Base-by-base conservation (phyloP, 176 grass and related monocot species). In the Carex pumila region DNA sequence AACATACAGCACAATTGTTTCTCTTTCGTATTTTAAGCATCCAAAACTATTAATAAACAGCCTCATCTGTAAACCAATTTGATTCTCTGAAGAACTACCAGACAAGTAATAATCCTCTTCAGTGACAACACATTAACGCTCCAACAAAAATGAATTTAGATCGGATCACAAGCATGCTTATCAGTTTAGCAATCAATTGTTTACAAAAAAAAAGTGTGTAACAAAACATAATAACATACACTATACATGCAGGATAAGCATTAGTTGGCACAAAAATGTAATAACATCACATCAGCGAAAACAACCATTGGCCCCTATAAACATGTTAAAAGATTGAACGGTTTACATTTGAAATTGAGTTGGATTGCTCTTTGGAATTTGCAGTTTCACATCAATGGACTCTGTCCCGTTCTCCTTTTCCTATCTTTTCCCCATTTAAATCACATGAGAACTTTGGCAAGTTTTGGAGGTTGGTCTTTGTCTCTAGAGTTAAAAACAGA, bases 371-470 rank as follows among this genome's bases (percentile, higher is more conserved):
- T 54, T 54, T 31, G 13, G 71, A 54, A 7, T 47, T 22, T 75
- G 12, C 21, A 53, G 71, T 52, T 75, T 75, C 68, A 25, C 25
- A 25, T 25, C 25, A 47, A 45, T 3, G 67, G 37, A 71, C 15
- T 19, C 43, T 2, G 17, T n/a, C 2, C 18, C 17, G 2, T 75
- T 75, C 10, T 19, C 47, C 5, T 53, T 52, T 75, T 30, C 21
- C 43, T 25, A 53, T 14, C 10, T 53, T 22, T 56, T 54, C 52
- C 49, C n/a, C 72, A 55, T 54, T 41, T 70, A 83, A 80, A 71
- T 90, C 83, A 92, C 47, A 84, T 58, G 69, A 81, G 73, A 86
- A 92, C 84, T 88, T 87, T 94, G 12, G 85, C 58, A 79, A 90
- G 81, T 47, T 81, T 92, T 45, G 87, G 72, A 9, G 85, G 73